Base-by-base conservation (phyloP, 768 basidiomycete genomes). In the Clitopilus passeckerianus region DNA sequence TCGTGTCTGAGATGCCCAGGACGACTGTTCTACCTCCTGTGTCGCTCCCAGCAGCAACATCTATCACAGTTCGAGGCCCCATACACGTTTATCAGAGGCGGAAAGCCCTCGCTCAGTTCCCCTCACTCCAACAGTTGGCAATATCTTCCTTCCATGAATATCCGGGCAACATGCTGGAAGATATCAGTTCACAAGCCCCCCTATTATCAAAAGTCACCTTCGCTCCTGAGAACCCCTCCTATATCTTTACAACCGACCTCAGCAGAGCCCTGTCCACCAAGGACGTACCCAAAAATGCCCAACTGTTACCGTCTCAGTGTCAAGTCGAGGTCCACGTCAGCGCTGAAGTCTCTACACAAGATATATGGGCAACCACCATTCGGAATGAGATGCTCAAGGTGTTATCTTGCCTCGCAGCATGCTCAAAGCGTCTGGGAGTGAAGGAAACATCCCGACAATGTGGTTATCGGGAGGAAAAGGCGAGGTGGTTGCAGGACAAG, bases 51-150 rank as follows among this genome's bases (percentile, higher is more conserved):
- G 46, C 54, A 22, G 61, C 72, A 8, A 41, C 52, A n/a, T 69
- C 68, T 18, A 59, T 72, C 14, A 67, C 68, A 18, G 56, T 73
- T 1, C 60, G 67, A 12, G 67, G 71, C n/a, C 69, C 68, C 10
- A 68, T 73, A 57, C 72, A 56, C 33, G 37, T 56, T 33, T 23
- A 22, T 44, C 60, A 61, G 52, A 12, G 53, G 35, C 34, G 56
- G 35, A 53, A 59, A 10, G 57, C 35, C 9, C 54, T 55, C 9
- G 63, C 59, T 34, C 20, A 59, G 6, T 71, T 67, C 57, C 66
- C 63, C 15, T 61, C 64, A 22, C 68, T 71, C 22, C 67, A 58
- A 10, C 60, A 59, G 10, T 59, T 70, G 0, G 66, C 65, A 12
- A 59, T 69, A 46, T 64, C 63, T 20, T 63, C 64, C 15, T 67